Evolutionary conservation across 208 protist species (phyloP).

Genomic region (Angomonas ambiguus): DNA sequence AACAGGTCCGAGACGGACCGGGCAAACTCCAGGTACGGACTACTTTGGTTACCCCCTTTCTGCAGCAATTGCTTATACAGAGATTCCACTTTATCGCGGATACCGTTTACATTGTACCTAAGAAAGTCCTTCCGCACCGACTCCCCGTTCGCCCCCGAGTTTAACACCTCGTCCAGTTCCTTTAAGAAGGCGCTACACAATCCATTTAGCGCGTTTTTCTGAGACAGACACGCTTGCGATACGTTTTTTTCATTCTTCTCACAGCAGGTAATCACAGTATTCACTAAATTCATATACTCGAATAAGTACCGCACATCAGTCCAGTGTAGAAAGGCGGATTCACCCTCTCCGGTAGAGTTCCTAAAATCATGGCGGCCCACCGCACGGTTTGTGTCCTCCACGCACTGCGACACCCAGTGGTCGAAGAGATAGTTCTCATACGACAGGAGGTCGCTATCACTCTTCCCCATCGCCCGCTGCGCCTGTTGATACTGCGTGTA

Average conservation of each 20-base stretch:
- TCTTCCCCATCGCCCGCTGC: neutral
- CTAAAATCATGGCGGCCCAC: neutral
- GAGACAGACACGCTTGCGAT: neutral
- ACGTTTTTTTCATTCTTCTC: neutral
- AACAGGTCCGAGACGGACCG: neutral
- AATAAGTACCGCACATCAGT: neutral
- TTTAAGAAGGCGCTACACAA: too few species aligned
- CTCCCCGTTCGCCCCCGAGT: neutral
- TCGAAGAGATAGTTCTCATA: neutral
- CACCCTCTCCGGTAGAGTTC: neutral
- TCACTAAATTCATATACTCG: neutral
- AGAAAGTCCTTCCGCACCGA: neutral
- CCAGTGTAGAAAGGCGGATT: neutral
- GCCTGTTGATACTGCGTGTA: neutral
- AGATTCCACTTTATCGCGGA: neutral
- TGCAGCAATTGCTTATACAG: neutral
- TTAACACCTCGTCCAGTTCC: neutral
- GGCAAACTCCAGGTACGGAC: neutral
- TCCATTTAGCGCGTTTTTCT: too few species aligned
- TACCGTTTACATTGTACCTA: neutral
- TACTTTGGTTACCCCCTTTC: neutral
- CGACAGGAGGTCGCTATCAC: neutral
- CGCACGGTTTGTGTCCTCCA: neutral
- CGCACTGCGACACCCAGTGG: neutral
- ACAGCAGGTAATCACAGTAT: neutral